Evolutionary conservation across 345 rosid genomes (phyloP), one percentile per base, ranked within the genome.

Genomic region (Cardamine chenopodiifolia): DNA sequence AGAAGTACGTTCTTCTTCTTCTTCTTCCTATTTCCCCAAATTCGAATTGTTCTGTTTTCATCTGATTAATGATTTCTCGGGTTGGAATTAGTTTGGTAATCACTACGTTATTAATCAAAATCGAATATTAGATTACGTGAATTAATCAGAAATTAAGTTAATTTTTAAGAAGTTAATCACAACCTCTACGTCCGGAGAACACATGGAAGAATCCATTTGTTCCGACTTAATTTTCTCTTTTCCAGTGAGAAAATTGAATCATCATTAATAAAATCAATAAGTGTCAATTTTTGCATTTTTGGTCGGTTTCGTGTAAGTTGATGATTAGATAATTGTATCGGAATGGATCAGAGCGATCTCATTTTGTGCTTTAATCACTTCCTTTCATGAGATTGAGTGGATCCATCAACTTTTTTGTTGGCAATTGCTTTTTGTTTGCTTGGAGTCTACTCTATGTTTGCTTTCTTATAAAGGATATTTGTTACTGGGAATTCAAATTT

Each of bases 1-100:
- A 95, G 75, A 90, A 73, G 99, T 95, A 86, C 20, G 86, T 65
- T 53, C 34, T 54, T 49, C 54, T 20, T 68, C 37, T 9, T 34
- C 18, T 29, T 8, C 14, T 8, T 35, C 11, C 17, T 31, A 17
- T 14, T 29, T 13, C 19, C 8, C 23, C 67, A 20, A 54, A 64
- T 58, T 58, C 28, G 45, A n/a, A 14, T 45, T 29, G 56, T 73
- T 68, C 66, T 62, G 58, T 31, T 68, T 49, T 25, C 29, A 62
- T 76, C 32, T 62, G 42, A 53, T 76, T 62, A 72, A 32, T 59
- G 42, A 44, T 31, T 18, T 15, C 47, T 69, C 14, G 9, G 34
- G 5, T 8, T 18, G 29, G 14, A 20, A 59, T 75, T 67, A 39
- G 52, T 57, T 23, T 22, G 47, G 14, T 40, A 8, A 25, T n/a